Conservation (phyloP, 2,329 filamentous ascomycete genomes). For the Colletotrichum noveboracense region DNA sequence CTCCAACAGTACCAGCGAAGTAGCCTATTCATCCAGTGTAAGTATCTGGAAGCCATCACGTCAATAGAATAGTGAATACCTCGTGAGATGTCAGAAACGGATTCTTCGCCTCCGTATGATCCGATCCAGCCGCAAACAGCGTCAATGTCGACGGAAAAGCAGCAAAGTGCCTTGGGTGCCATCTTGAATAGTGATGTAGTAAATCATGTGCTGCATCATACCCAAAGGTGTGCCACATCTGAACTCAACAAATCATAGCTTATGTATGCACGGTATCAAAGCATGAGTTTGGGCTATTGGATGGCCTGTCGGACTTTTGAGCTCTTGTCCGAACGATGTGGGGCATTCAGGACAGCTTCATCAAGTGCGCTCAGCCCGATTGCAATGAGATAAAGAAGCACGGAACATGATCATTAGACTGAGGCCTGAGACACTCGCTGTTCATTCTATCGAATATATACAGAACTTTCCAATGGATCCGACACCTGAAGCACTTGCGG, state of each 20-base stretch:
- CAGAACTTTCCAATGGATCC: neutral
- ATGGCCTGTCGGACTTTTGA: neutral
- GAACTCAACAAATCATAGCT: neutral
- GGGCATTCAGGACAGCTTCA: neutral
- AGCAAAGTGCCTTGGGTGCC: neutral
- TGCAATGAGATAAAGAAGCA: neutral
- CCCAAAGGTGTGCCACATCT: neutral
- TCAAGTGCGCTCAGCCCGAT: neutral
- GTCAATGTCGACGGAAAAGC: constrained; percentile 66
- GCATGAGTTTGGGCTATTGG: neutral
- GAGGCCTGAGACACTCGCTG: neutral
- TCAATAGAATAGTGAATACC: constrained; percentile 41
- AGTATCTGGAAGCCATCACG: neutral
- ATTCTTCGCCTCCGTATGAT: constrained; percentile 76
- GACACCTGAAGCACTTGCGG: neutral
- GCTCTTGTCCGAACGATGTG: neutral
- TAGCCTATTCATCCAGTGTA: neutral
- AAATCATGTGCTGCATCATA: neutral
- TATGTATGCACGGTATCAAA: neutral
- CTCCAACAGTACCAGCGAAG: constrained; percentile 62
- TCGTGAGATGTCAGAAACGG: constrained; percentile 73
- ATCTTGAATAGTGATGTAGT: neutral
- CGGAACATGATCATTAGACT: neutral
- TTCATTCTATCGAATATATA: neutral
- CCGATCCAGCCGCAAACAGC: constrained; percentile 78